Evolutionary conservation across 2,329 filamentous ascomycete genomes (phyloP).

Genomic region (Grosmannia clavigera): DNA sequence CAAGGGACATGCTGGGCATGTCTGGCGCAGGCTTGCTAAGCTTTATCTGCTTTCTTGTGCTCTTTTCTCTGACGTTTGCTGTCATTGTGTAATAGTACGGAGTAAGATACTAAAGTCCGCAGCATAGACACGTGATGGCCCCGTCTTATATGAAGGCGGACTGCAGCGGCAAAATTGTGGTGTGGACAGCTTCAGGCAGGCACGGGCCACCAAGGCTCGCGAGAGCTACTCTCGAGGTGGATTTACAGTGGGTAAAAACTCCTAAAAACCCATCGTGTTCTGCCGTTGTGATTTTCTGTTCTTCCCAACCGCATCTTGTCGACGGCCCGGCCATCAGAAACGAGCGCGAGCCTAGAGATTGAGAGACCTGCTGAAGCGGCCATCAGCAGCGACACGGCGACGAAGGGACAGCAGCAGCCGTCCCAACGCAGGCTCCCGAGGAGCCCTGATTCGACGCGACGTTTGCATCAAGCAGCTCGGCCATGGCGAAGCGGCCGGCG

Average conservation of each 20-base stretch:
- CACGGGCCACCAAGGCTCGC: background rate
- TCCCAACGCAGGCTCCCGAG: background rate
- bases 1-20: background rate
- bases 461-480: background rate
- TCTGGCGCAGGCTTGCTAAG: background rate
- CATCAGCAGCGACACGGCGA: too few species aligned
- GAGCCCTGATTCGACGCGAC: background rate
- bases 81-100: too few species aligned
- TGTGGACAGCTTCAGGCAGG: background rate
- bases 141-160: background rate
- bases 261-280: background rate
- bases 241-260: too few species aligned
- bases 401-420: too few species aligned
- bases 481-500: constrained; percentile 40
- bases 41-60: too few species aligned
- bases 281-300: too few species aligned
- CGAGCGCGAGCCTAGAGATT: too few species aligned
- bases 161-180: background rate
- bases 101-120: too few species aligned
- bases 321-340: too few species aligned
- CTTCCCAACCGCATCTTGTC: too few species aligned
- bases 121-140: background rate
- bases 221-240: background rate
- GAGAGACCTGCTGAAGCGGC: too few species aligned
- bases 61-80: too few species aligned